These are phyloP conservation scores for Pouteria campechiana DNA, from an alignment of 179 eudicot genomes.

Conservation along the genomic window DNA sequence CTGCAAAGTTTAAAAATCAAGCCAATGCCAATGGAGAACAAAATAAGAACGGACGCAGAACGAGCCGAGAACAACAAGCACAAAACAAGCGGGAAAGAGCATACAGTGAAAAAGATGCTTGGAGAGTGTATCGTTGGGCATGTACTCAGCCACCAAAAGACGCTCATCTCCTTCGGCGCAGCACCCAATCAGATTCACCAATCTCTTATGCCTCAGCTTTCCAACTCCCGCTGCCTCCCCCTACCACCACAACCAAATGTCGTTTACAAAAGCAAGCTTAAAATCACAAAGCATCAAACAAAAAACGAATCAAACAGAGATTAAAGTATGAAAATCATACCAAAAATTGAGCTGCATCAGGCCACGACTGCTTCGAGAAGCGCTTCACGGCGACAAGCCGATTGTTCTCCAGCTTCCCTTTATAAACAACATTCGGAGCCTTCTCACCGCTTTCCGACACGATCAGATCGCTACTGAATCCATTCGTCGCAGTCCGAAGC, in stretches of 20 bases:
- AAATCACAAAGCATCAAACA: background rate
- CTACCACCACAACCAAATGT: slow-evolving; percentile 16
- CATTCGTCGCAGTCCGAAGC: slow-evolving; percentile 71
- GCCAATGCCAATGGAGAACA: too few relatives aligned
- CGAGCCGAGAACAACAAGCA: background rate
- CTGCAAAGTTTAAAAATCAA: too few relatives aligned
- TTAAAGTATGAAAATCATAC: background rate
- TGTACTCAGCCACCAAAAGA: slow-evolving; percentile 76
- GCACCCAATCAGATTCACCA: slow-evolving; percentile 84
- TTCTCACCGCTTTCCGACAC: slow-evolving; percentile 93
- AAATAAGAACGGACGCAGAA: background rate
- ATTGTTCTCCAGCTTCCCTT: slow-evolving; percentile 55
- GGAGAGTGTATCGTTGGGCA: slow-evolving; percentile 80
- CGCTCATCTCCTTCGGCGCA: slow-evolving; percentile 97
- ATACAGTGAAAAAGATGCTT: slow-evolving; percentile 92
- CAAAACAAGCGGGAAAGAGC: slow-evolving; percentile 8
- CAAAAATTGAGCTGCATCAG: slow-evolving; percentile 72
- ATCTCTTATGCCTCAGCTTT: slow-evolving; percentile 65
- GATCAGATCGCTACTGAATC: slow-evolving; percentile 64
- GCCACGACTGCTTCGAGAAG: slow-evolving; percentile 89
- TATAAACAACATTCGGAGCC: slow-evolving; percentile 88
- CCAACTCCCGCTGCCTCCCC: slow-evolving; percentile 89
- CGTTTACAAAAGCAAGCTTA: background rate
- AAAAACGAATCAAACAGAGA: background rate
- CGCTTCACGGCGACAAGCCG: slow-evolving; percentile 68